Conservation (phyloP, 108 stramenopile species). For the Seminavis robusta region DNA sequence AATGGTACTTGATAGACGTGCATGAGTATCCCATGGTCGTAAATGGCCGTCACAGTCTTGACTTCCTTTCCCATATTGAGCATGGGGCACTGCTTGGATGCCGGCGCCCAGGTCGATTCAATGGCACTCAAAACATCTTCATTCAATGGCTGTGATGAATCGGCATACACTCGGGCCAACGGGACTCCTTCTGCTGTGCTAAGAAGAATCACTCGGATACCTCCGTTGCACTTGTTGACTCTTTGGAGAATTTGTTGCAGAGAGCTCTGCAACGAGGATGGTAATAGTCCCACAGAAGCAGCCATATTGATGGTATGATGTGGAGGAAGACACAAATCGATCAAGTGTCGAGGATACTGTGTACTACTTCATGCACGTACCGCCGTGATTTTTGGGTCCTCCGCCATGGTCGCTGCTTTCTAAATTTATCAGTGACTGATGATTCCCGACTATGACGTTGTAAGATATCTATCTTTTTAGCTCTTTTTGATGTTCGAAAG, state of each 20-base stretch:
- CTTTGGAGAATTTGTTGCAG: constrained; percentile 35
- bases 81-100: constrained; percentile 54
- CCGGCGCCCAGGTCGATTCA: constrained; percentile 56
- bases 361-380: no score
- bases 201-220: constrained; percentile 42
- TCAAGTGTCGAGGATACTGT: no score
- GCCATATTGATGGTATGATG: no score
- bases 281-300: no score
- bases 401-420: no score
- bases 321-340: no score
- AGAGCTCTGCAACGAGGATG: constrained; percentile 33
- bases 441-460: no score
- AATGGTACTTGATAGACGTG: constrained; percentile 53
- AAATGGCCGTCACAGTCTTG: constrained; percentile 43
- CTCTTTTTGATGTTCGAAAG: no score
- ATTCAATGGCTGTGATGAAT: constrained; percentile 16
- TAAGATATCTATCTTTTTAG: no score
- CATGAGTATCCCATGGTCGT: constrained; percentile 45
- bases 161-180: constrained; percentile 37
- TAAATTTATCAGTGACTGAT: no score
- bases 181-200: constrained; percentile 59
- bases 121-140: constrained; percentile 41
- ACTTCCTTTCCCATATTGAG: constrained; percentile 47
- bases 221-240: constrained; percentile 25
- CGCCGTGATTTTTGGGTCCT: no score